Percentiles rank a stretch among this genome's conserved stretches.
These are phyloP conservation scores for Boletus huronensis DNA, from an alignment of 768 basidiomycete species.

Conservation along the genomic window DNA sequence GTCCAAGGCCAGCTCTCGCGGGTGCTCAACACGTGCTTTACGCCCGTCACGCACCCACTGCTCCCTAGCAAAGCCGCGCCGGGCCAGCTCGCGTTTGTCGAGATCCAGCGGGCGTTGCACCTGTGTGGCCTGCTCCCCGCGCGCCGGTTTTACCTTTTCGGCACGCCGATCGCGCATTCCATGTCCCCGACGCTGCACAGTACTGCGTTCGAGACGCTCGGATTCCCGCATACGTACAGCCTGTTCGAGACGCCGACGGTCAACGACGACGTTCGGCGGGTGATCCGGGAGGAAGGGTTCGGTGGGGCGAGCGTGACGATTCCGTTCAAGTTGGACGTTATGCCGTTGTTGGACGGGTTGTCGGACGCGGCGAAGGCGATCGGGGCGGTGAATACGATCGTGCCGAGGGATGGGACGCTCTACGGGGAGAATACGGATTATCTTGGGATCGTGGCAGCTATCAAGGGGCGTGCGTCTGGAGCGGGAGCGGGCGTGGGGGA, in stretches of 20 bases:
- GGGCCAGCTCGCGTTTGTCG: constrained; percentile 84
- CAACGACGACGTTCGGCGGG: constrained; percentile 58
- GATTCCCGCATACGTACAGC: constrained; percentile 79
- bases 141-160: constrained; percentile 81
- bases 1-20: constrained; percentile 85
- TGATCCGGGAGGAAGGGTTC: constrained; percentile 66
- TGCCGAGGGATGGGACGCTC: constrained; percentile 46
- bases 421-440: constrained; percentile 97
- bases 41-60: constrained; percentile 85
- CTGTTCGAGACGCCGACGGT: constrained; percentile 72
- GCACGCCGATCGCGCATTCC: constrained; percentile 82
- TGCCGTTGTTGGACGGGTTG: constrained; percentile 74
- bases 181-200: constrained; percentile 95
- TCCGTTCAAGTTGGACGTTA: constrained; percentile 89
- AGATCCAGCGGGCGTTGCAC: constrained; percentile 80
- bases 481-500: constrained; percentile 14
- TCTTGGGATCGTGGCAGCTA: constrained; percentile 72
- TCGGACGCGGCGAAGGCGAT: constrained; percentile 81
- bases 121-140: constrained; percentile 77
- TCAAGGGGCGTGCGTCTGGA: constrained; percentile 41
- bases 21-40: constrained; percentile 80
- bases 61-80: constrained; percentile 88
- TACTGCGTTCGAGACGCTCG: constrained; percentile 74
- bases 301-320: constrained; percentile 98
- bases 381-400: constrained; percentile 94